Conservation (phyloP, 495 filamentous ascomycete species). For the Parathielavia appendiculata region DNA sequence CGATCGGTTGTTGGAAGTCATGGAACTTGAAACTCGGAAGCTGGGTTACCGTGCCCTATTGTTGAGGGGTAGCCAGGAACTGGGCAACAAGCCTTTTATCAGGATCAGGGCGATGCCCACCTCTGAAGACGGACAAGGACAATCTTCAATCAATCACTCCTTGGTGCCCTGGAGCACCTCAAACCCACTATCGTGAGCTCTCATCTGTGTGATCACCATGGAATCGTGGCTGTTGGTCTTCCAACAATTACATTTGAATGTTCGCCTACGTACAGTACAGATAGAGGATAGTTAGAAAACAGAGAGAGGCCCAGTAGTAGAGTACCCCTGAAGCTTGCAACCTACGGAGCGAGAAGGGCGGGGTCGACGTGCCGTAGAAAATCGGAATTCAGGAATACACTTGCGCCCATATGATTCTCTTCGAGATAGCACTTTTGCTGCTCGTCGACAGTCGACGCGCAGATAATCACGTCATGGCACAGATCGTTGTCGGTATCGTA, state of each 20-base stretch:
- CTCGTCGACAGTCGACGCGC: conserved; percentile 12
- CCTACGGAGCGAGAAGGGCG: conserved; percentile 14
- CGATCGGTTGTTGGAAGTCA: too few species aligned
- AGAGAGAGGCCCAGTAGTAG: conserved; percentile 4
- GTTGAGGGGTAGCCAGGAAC: not conserved
- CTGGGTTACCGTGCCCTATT: not conserved
- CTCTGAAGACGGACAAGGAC: conserved; percentile 1
- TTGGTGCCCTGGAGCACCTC: not conserved
- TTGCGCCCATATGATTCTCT: conserved; percentile 7
- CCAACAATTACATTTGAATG: conserved; percentile 1
- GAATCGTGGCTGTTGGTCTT: not conserved
- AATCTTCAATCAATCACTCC: conserved; percentile 1
- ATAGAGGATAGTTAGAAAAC: not conserved
- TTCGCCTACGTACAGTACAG: not conserved
- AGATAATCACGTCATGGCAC: conserved; percentile 15
- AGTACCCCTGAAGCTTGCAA: conserved; percentile 2
- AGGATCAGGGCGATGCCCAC: not conserved
- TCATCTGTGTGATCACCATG: too few species aligned
- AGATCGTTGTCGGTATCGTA: conserved; percentile 12
- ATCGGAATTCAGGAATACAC: conserved; percentile 6
- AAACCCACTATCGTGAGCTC: not conserved
- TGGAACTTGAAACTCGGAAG: too few species aligned
- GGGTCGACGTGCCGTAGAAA: conserved; percentile 14
- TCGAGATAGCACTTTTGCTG: conserved; percentile 9
- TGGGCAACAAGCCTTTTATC: not conserved